Conservation (phyloP, 2,329 filamentous ascomycete genomes). For the Aspergillus phoenicis region DNA sequence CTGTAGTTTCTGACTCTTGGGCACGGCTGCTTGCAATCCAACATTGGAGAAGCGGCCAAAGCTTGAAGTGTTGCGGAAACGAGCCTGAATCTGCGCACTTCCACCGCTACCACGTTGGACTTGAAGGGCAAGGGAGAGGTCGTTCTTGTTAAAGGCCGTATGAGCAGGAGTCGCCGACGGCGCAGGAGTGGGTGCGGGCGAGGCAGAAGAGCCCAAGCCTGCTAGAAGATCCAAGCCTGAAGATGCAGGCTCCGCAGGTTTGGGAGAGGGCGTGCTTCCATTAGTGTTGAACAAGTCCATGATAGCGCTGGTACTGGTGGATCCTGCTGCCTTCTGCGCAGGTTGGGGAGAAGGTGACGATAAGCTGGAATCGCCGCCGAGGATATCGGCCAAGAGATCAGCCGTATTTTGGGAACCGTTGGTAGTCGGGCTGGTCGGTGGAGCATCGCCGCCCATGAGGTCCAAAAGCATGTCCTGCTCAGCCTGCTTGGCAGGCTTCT, state of each 20-base stretch:
- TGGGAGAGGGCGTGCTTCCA: slow-evolving; percentile 51
- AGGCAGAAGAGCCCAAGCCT: slow-evolving; percentile 51
- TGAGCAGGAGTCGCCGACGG: slow-evolving; percentile 55
- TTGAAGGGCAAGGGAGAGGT: slow-evolving; percentile 76
- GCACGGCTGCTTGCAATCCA: slow-evolving; percentile 89
- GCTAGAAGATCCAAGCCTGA: slow-evolving; percentile 39
- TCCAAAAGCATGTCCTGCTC: slow-evolving; percentile 91
- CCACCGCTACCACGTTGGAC: slow-evolving; percentile 73
- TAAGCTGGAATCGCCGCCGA: slow-evolving; percentile 69
- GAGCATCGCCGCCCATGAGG: slow-evolving; percentile 81
- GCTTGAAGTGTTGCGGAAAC: slow-evolving; percentile 76
- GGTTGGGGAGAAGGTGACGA: slow-evolving; percentile 57
- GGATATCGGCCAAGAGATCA: slow-evolving; percentile 87
- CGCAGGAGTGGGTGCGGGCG: slow-evolving; percentile 54
- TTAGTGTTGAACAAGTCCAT: slow-evolving; percentile 80
- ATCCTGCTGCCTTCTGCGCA: slow-evolving; percentile 50
- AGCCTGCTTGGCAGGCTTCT: slow-evolving; percentile 74
- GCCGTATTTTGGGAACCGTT: slow-evolving; percentile 72
- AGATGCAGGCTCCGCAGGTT: slow-evolving; percentile 50
- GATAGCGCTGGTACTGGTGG: slow-evolving; percentile 70
- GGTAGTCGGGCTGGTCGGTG: slow-evolving; percentile 57
- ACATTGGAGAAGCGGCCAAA: slow-evolving; percentile 70
- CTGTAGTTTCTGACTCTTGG: slow-evolving; percentile 93
- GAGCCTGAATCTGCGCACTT: slow-evolving; percentile 77
- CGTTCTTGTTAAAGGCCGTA: slow-evolving; percentile 83